These are phyloP conservation scores for Rhytidiadelphus loreus DNA, from an alignment of 225 moss, liverwort and hornwort genomes.

Conservation along the genomic window DNA sequence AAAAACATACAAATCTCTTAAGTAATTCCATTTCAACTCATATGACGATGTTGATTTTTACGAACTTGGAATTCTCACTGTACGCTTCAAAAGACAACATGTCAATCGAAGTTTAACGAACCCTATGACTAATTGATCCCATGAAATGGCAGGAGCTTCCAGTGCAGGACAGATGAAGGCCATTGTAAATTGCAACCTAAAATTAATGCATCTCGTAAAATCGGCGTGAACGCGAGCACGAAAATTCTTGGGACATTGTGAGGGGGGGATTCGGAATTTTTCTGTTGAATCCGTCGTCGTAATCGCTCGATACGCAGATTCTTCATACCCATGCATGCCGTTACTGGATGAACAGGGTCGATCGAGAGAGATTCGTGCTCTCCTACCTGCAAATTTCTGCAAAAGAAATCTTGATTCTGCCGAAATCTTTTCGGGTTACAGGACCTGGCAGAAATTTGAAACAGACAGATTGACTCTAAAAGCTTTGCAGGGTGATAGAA, in stretches of 20 bases:
- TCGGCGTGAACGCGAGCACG: not conserved
- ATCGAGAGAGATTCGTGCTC: not conserved
- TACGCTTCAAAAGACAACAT: not conserved
- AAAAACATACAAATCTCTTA: not conserved
- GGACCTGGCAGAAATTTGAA: not conserved
- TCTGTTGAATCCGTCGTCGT: not conserved
- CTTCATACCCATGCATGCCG: not conserved
- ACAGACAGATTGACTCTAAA: not conserved
- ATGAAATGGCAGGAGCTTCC: not conserved
- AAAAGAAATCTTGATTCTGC: not conserved
- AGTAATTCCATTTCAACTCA: not conserved
- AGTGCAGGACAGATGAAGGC: not conserved
- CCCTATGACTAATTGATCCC: not conserved
- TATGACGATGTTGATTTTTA: not conserved
- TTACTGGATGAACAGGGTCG: not conserved
- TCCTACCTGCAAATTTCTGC: not conserved
- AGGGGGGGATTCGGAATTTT: not conserved
- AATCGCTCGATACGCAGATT: not conserved
- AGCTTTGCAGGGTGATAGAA: not conserved
- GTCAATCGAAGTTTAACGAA: not conserved
- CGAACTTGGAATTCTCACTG: not conserved
- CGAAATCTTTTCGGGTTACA: not conserved
- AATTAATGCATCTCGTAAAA: not conserved
- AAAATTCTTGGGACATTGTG: not conserved
- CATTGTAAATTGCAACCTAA: not conserved